These are phyloP conservation scores for Chlorella sp. DNA, from an alignment of 139 green algal species.

Conservation along the genomic window DNA sequence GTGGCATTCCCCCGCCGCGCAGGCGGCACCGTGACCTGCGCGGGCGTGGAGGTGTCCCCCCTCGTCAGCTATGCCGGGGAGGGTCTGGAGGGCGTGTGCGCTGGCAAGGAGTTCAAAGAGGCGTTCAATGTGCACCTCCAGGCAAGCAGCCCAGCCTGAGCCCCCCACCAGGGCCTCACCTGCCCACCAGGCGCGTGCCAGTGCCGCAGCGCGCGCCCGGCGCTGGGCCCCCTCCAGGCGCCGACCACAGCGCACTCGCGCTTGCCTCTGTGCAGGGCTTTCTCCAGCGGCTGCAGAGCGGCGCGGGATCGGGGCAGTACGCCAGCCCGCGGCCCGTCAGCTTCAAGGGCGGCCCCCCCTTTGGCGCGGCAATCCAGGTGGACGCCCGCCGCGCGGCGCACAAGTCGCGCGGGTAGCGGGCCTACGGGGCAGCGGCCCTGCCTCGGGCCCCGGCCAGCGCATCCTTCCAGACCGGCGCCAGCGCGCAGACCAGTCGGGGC, in stretches of 20 bases:
- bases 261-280: constrained; percentile 21
- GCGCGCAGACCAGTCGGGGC: too few relatives aligned
- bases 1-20: too few relatives aligned
- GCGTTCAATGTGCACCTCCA: constrained; percentile 21
- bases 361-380: too few relatives aligned
- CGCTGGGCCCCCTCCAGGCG: neutral
- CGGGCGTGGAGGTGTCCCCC: constrained; percentile 75
- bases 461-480: too few relatives aligned
- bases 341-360: neutral
- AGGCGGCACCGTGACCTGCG: constrained; percentile 36
- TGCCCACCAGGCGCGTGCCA: neutral
- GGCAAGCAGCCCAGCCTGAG: constrained; percentile 7
- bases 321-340: neutral
- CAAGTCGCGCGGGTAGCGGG: too few relatives aligned
- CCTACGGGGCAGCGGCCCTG: too few relatives aligned
- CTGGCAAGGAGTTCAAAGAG: constrained; percentile 22
- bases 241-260: too few relatives aligned
- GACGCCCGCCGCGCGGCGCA: too few relatives aligned
- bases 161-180: too few relatives aligned
- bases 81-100: constrained; percentile 56
- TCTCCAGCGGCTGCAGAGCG: neutral
- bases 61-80: constrained; percentile 79
- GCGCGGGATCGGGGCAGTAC: neutral
- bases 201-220: neutral
- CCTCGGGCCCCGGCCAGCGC: too few relatives aligned